These are phyloP conservation scores for Tolypocladium sp. DNA, from an alignment of 2,329 filamentous ascomycete species.

Conservation along the genomic window DNA sequence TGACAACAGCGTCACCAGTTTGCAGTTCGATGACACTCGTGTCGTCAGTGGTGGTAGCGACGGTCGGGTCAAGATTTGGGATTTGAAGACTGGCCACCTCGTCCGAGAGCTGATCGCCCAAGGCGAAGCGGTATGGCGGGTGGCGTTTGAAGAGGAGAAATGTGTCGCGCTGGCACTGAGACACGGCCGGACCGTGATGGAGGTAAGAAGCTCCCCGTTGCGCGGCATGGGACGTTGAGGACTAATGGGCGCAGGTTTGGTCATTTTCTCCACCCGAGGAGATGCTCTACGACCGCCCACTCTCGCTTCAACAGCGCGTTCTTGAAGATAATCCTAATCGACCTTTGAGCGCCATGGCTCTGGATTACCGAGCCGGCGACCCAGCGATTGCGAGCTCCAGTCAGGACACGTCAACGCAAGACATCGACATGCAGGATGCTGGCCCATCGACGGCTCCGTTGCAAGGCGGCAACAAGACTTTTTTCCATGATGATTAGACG, in stretches of 20 bases:
- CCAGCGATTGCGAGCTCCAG: constrained; percentile 18
- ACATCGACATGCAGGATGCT: constrained; percentile 48
- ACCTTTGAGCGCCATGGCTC: constrained; percentile 41
- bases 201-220: constrained; percentile 49
- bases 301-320: constrained; percentile 38
- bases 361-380: constrained; percentile 29
- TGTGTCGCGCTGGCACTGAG: constrained; percentile 91
- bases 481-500: constrained; percentile 39
- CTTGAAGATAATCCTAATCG: constrained; percentile 36
- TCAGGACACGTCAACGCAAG: constrained; percentile 29
- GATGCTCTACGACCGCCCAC: constrained; percentile 41
- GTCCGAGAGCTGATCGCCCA: constrained; percentile 87
- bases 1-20: constrained; percentile 94
- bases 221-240: neutral
- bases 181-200: constrained; percentile 85
- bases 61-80: constrained; percentile 98
- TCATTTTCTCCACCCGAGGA: constrained; percentile 85
- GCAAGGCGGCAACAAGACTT: constrained; percentile 35
- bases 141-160: constrained; percentile 97
- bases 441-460: constrained; percentile 46
- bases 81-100: constrained; percentile 80
- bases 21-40: constrained; percentile 92
- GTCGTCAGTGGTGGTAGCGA: constrained; percentile 96
- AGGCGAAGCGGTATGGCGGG: constrained; percentile 92
- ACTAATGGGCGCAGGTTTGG: constrained; percentile 59